Conservation (phyloP, 331 rosid genomes). For the Stylosanthes scabra region DNA sequence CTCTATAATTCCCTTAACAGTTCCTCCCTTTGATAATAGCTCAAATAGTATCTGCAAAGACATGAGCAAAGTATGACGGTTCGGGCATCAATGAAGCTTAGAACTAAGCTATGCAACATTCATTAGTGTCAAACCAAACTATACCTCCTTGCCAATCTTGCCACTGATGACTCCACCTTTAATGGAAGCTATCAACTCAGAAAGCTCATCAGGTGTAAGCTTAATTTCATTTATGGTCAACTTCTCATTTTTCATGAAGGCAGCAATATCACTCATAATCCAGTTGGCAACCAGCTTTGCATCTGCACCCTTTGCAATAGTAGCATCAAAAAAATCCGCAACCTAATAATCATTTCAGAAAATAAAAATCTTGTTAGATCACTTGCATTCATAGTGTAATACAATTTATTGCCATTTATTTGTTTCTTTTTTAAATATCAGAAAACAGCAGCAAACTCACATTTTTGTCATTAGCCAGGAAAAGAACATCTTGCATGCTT, state of each 20-base stretch:
- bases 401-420: conserved; percentile 21
- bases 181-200: conserved; percentile 83
- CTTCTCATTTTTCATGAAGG: conserved; percentile 88
- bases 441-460: conserved; percentile 56
- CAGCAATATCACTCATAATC: conserved; percentile 95
- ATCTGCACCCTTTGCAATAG: conserved; percentile 80
- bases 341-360: conserved; percentile 62
- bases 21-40: conserved; percentile 91
- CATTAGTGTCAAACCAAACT: conserved; percentile 17
- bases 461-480: conserved; percentile 79
- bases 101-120: conserved; percentile 14
- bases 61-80: conserved; percentile 17
- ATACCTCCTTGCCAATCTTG: conserved; percentile 95
- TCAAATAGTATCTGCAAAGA: conserved; percentile 77
- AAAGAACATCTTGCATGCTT: conserved; percentile 68
- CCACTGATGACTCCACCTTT: conserved; percentile 83
- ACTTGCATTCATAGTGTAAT: conserved; percentile 18
- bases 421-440: conserved; percentile 5
- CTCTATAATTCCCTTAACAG: conserved; percentile 74
- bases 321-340: conserved; percentile 81
- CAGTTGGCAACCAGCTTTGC: conserved; percentile 89
- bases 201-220: conserved; percentile 78
- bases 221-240: conserved; percentile 72
- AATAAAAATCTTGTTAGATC: conserved; percentile 34
- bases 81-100: background rate